phyloP scores from a whole-genome alignment of 805 yeast genomes.

The Ogataea saltuana region DNA sequence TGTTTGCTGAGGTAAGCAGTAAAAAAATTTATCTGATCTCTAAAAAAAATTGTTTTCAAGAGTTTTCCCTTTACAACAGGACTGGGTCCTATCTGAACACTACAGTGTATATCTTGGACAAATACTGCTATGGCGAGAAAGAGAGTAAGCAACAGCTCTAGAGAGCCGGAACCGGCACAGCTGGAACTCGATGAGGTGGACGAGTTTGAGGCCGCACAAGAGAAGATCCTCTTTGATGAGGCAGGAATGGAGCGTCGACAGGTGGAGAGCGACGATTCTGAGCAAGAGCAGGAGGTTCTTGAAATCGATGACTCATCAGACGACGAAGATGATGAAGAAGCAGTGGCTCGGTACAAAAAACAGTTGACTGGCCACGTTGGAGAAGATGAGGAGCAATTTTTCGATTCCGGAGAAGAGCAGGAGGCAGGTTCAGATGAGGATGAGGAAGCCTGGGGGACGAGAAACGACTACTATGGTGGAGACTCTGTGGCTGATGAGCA shows the following conservation, averaged over 20 bases:
- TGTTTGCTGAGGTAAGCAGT: background rate
- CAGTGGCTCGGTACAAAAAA: conserved; percentile 36
- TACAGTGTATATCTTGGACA: conserved; percentile 11
- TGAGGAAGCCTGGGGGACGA: conserved; percentile 42
- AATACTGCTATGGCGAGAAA: conserved; percentile 16
- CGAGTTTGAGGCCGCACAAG: conserved; percentile 60
- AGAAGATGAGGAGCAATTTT: conserved; percentile 48
- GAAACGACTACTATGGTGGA: conserved; percentile 60
- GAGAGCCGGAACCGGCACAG: conserved; percentile 33
- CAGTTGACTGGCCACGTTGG: conserved; percentile 44
- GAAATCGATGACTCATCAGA: conserved; percentile 41
- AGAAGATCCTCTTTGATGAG: conserved; percentile 54
- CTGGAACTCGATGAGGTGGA: conserved; percentile 68
- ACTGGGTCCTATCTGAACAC: too few species aligned
- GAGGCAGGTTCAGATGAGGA: conserved; percentile 34
- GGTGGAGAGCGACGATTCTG: conserved; percentile 36
- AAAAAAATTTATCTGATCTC: conserved; percentile 7
- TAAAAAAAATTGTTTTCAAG: background rate
- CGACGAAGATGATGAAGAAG: conserved; percentile 52
- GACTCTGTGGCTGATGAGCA: conserved; percentile 73
- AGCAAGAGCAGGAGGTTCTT: conserved; percentile 35
- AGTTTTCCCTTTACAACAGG: background rate
- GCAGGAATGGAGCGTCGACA: too few species aligned
- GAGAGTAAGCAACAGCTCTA: conserved; percentile 7
- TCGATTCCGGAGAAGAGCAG: conserved; percentile 37